These are phyloP conservation scores for Mucor ambiguus DNA, from an alignment of 371 early-diverging fungal species.

Conservation along the genomic window DNA sequence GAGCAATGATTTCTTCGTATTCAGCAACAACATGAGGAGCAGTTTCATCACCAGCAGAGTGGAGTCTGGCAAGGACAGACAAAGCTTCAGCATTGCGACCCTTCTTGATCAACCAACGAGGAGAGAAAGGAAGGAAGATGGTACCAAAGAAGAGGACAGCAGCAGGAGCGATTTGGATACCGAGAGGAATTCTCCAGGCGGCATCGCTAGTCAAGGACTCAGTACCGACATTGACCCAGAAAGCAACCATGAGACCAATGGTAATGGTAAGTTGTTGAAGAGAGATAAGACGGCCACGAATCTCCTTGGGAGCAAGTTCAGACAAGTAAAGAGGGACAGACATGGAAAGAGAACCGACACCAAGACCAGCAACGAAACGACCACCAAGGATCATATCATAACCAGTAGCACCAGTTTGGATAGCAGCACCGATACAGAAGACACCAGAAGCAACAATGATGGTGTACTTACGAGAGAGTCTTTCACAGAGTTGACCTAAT, in stretches of 20 bases:
- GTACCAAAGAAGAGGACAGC: slow-evolving; percentile 46
- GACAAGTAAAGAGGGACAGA: slow-evolving; percentile 57
- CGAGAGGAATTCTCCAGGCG: slow-evolving; percentile 55
- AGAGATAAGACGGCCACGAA: slow-evolving; percentile 55
- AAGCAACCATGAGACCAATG: slow-evolving; percentile 53
- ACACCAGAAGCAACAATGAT: slow-evolving; percentile 40
- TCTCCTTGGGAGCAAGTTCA: slow-evolving; percentile 61
- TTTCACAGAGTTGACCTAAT: slow-evolving; percentile 39
- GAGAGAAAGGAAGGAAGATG: slow-evolving; percentile 62
- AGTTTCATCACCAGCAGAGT: slow-evolving; percentile 58
- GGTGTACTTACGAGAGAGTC: slow-evolving; percentile 43
- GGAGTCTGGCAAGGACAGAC: slow-evolving; percentile 74
- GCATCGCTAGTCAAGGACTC: slow-evolving; percentile 26
- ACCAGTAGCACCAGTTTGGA: slow-evolving; percentile 58
- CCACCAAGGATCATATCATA: slow-evolving; percentile 64
- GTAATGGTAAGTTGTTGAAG: slow-evolving; percentile 53
- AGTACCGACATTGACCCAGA: slow-evolving; percentile 50
- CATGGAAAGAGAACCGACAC: slow-evolving; percentile 78
- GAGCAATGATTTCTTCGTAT: slow-evolving; percentile 73
- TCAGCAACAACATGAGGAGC: slow-evolving; percentile 71
- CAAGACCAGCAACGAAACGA: slow-evolving; percentile 77
- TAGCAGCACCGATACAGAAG: slow-evolving; percentile 43
- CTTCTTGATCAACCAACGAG: slow-evolving; percentile 57
- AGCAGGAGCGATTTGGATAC: slow-evolving; percentile 55
- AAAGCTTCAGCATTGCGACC: slow-evolving; percentile 80